Conservation (phyloP, 129 eudicot species). For the Lactuca saligna region DNA sequence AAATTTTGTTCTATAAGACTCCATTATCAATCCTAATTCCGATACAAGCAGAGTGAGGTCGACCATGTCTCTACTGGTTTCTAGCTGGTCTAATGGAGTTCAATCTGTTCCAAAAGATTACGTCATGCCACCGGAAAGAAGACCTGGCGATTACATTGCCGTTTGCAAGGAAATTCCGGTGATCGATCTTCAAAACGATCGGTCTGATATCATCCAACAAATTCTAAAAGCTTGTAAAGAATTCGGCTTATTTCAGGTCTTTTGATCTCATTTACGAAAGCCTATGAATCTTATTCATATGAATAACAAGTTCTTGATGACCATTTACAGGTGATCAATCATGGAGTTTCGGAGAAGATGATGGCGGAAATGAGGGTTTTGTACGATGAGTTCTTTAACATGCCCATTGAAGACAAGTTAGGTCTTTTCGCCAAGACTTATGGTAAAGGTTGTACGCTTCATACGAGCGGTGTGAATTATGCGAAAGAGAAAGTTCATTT, state of each 20-base stretch:
- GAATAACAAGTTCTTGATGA: background rate
- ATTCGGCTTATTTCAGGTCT: conserved; percentile 47
- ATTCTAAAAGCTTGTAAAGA: conserved; percentile 34
- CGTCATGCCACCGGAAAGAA: conserved; percentile 39
- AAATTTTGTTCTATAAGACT: background rate
- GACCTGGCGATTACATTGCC: conserved; percentile 23
- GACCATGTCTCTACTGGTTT: conserved; percentile 26
- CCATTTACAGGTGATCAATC: conserved; percentile 40
- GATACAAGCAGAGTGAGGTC: background rate
- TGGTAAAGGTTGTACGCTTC: conserved; percentile 27
- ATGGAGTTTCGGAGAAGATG: conserved; percentile 35
- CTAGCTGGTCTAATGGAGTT: conserved; percentile 38
- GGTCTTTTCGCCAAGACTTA: conserved; percentile 24
- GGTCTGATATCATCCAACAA: conserved; percentile 27
- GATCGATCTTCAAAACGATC: conserved; percentile 25
- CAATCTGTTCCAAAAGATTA: conserved; percentile 35
- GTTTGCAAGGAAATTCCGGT: conserved; percentile 38
- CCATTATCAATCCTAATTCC: background rate
- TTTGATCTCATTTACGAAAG: background rate
- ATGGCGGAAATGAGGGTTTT: conserved; percentile 37
- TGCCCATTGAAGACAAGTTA: conserved; percentile 36
- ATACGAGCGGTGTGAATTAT: conserved; percentile 37
- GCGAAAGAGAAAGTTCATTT: conserved; percentile 22
- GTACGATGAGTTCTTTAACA: conserved; percentile 45
- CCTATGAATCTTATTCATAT: too few relatives aligned